These are phyloP conservation scores for Malus hybrid DNA, from an alignment of 331 rosid species.

Conservation along the genomic window DNA sequence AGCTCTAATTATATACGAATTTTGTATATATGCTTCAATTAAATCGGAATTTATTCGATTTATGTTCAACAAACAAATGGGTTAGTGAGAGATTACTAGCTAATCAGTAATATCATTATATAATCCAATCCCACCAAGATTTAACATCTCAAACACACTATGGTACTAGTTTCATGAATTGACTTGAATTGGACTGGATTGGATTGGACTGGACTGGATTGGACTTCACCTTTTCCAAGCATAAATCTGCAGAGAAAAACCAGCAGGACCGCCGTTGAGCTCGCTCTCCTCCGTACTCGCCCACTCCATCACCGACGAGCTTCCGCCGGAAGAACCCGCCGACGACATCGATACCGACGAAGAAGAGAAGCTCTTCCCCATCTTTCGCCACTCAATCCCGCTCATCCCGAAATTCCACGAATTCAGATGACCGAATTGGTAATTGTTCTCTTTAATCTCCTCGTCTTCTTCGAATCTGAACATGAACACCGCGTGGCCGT, in stretches of 20 bases:
- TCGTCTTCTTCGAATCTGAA: constrained; percentile 58
- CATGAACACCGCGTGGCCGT: constrained; percentile 76
- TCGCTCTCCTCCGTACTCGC: constrained; percentile 41
- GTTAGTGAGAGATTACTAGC: constrained; percentile 22
- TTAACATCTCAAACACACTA: not conserved
- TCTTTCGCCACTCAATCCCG: constrained; percentile 48
- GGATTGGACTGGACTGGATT: not conserved
- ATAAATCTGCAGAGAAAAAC: constrained; percentile 46
- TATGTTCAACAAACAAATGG: constrained; percentile 40
- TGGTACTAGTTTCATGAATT: not conserved
- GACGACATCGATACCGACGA: constrained; percentile 79
- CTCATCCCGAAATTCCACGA: constrained; percentile 47
- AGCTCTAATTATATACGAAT: not conserved
- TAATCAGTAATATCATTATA: not conserved
- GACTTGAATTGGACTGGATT: not conserved
- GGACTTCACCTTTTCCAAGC: constrained; percentile 53
- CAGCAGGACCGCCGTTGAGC: constrained; percentile 27
- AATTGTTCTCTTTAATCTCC: constrained; percentile 1
- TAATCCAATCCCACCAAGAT: not conserved
- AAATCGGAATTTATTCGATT: not conserved
- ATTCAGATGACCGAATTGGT: constrained; percentile 13
- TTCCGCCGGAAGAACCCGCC: constrained; percentile 60
- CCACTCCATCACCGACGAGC: constrained; percentile 58
- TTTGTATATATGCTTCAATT: not conserved
- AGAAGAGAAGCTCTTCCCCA: constrained; percentile 61